These are phyloP conservation scores for Erodium maritimum DNA, from an alignment of 345 rosid species.

Conservation along the genomic window DNA sequence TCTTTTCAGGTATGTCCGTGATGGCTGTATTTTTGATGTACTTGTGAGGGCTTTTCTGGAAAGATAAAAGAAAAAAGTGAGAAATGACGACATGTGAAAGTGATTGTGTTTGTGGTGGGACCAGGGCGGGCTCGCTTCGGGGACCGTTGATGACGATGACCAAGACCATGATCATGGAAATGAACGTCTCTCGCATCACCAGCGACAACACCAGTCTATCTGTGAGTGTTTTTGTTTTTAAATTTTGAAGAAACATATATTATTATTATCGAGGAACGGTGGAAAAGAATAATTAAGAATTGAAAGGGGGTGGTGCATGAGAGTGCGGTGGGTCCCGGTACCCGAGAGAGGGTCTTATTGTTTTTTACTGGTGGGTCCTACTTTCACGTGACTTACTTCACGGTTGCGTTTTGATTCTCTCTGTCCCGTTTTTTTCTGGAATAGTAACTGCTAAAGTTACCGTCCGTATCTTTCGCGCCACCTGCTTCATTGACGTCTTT, in stretches of 20 bases:
- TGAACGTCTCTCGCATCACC: conserved; percentile 28
- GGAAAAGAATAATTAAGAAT: background rate
- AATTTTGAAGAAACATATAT: background rate
- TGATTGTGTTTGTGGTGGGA: conserved; percentile 1
- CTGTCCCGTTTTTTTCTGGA: too few relatives aligned
- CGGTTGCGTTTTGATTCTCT: too few relatives aligned
- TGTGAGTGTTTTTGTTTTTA: conserved; percentile 9
- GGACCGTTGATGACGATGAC: conserved; percentile 35
- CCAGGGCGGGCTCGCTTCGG: conserved; percentile 34
- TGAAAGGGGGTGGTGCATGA: too few relatives aligned
- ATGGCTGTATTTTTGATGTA: background rate
- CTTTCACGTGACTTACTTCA: too few relatives aligned
- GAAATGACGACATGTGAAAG: background rate
- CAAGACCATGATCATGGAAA: conserved; percentile 14
- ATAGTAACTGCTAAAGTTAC: too few relatives aligned
- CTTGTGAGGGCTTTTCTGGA: background rate
- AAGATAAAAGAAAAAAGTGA: too few relatives aligned
- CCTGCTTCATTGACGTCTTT: too few relatives aligned
- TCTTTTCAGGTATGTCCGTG: conserved; percentile 37
- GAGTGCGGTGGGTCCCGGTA: too few relatives aligned
- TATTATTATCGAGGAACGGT: background rate
- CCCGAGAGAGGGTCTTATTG: too few relatives aligned
- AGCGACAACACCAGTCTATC: conserved; percentile 1
- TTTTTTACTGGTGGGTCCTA: too few relatives aligned
- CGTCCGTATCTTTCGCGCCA: too few relatives aligned